Evolutionary conservation across 2,329 filamentous ascomycete species (phyloP), one percentile per base, ranked within the genome.

Genomic region (Sporothrix dimorphospora): DNA sequence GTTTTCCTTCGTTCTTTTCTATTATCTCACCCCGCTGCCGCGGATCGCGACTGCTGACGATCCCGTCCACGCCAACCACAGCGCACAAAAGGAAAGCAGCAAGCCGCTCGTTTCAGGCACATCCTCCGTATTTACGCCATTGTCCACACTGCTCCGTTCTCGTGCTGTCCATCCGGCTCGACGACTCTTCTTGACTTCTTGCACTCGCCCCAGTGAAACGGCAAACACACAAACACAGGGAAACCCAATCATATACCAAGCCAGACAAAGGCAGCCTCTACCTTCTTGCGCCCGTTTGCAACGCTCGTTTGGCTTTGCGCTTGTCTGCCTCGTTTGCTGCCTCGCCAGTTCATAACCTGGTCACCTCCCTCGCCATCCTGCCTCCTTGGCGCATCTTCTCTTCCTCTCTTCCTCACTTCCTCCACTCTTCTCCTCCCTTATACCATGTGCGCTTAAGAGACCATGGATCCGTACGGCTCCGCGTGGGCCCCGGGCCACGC

Each of bases 381-480:
- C 24, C 38, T 11, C 63, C 9, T 66, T 16, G 24, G 24, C 63
- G 14, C 42, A 34, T 66, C 63, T n/a, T 69, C 47, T 55, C 65
- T 40, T 68, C 47, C 65, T 38, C 8, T 53, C 30, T 6, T 67
- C 45, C 45, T n/a, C 47, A 7, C 45, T 14, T 38, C 21, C 49
- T n/a, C 24, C 14, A 45, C 14, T 34, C 4, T 8, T 47, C 38
- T 61, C 47, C 47, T 47, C 30, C 57, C 38, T 49, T 27, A 38
- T 53, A 71, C 49, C 49, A 73, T 73, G 69, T 24, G 24, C 24
- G n/a, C 63, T 45, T 70, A 71, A 57, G 42, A 24, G 16, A 47
- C 19, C 30, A 75, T 75, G 74, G 71, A 74, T 68, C 72, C 72
- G 59, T 61, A 69, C 57, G 72, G 73, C 66, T 49, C 70, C 40